A percentile compares a stretch with the other conserved stretches of the same genome.
These are phyloP conservation scores for Plasmodium berghei DNA, from an alignment of 169 alveolate genomes.

Conservation along the genomic window DNA sequence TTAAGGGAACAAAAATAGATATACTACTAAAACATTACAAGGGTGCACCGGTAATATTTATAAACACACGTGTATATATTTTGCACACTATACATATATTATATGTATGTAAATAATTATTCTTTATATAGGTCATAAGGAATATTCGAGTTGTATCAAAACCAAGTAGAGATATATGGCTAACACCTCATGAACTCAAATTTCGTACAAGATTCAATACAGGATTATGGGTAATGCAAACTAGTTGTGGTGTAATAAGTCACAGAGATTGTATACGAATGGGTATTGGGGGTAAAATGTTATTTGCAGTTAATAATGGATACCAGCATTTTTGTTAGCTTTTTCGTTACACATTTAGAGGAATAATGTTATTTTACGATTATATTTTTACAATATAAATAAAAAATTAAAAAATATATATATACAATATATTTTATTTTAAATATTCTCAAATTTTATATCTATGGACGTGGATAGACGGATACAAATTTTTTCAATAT, in stretches of 20 bases:
- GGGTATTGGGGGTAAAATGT: slow-evolving; percentile 93
- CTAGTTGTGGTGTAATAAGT: slow-evolving; percentile 88
- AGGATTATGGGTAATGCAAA: slow-evolving; percentile 92
- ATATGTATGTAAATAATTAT: slow-evolving; percentile 16
- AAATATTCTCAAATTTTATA: too few relatives aligned
- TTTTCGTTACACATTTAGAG: slow-evolving; percentile 6
- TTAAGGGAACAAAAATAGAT: slow-evolving; percentile 90
- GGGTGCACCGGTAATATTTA: slow-evolving; percentile 83
- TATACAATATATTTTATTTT: too few relatives aligned
- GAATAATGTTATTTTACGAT: neutral
- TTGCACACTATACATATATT: slow-evolving; percentile 1
- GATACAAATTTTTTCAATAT: too few relatives aligned
- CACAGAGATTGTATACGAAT: slow-evolving; percentile 91
- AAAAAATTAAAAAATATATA: neutral
- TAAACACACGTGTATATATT: neutral
- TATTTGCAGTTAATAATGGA: slow-evolving; percentile 91
- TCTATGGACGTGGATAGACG: too few relatives aligned
- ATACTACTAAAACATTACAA: slow-evolving; percentile 90
- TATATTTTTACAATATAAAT: slow-evolving; percentile 8
- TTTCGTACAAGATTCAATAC: slow-evolving; percentile 91
- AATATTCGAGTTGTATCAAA: slow-evolving; percentile 91
- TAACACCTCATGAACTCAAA: slow-evolving; percentile 91
- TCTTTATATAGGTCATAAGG: slow-evolving; percentile 83
- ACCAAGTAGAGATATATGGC: slow-evolving; percentile 93
- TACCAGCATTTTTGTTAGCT: slow-evolving; percentile 90